These are phyloP conservation scores for Acacia crassicarpa DNA, from an alignment of 306 rosid species.

Conservation along the genomic window DNA sequence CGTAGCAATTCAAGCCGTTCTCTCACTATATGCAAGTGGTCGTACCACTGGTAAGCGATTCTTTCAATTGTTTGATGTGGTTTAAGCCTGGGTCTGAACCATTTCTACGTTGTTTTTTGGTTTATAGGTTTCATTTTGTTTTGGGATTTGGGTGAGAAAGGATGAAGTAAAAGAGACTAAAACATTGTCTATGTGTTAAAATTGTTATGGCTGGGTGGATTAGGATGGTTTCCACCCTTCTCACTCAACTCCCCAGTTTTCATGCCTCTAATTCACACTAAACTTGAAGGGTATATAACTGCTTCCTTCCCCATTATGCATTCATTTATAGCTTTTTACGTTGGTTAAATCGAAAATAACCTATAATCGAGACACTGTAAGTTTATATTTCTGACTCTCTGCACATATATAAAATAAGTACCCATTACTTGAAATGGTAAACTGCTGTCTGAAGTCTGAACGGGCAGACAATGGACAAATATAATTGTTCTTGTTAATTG, in stretches of 20 bases:
- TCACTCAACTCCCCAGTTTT: not conserved
- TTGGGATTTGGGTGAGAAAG: conserved; percentile 18
- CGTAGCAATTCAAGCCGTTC: conserved; percentile 99
- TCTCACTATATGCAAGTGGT: conserved; percentile 96
- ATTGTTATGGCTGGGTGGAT: not conserved
- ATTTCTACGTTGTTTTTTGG: not conserved
- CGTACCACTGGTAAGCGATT: conserved; percentile 90
- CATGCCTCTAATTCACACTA: not conserved
- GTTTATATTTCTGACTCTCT: not conserved
- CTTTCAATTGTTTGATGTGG: conserved; percentile 8
- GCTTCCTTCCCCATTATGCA: not conserved
- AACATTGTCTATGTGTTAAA: not conserved
- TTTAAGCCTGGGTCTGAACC: not conserved
- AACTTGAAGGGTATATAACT: not conserved
- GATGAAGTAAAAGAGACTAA: not conserved
- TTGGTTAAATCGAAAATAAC: not conserved
- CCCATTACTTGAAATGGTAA: not conserved
- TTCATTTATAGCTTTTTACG: not conserved
- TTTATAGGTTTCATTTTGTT: not conserved
- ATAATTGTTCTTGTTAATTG: not conserved
- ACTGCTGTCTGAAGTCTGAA: not conserved
- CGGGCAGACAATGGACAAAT: not conserved
- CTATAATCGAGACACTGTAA: not conserved
- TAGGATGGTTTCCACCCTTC: not conserved
- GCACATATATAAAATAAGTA: not conserved